Percentiles rank a stretch among this genome's conserved stretches.
Evolutionary conservation across 164 flowering plant species (phyloP).

Genomic region (Echeveria elegans): DNA sequence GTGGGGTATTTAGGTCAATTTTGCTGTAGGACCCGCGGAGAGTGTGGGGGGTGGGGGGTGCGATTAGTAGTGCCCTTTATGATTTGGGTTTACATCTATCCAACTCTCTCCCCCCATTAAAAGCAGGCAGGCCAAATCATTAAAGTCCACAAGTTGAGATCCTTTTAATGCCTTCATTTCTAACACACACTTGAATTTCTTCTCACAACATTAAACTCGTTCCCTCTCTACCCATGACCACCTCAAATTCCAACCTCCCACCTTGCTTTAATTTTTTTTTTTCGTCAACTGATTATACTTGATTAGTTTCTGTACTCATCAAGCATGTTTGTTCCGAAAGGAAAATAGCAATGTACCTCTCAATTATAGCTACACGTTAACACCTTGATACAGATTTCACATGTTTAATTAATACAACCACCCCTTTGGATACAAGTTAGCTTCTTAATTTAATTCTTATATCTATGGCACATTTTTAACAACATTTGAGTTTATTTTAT

Average conservation of each 20-base stretch:
- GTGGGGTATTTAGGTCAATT: no score
- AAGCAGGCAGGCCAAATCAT: conserved; percentile 48
- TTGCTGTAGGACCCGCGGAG: no score
- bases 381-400: conserved; percentile 2
- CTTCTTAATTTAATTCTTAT: not conserved
- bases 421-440: not conserved
- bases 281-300: not conserved
- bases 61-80: no score
- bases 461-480: no score
- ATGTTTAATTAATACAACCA: conserved; percentile 4
- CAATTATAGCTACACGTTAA: not conserved
- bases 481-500: no score
- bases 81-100: conserved; percentile 35
- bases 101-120: conserved; percentile 34
- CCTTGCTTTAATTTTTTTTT: not conserved
- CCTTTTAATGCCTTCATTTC: conserved; percentile 34
- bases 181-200: conserved; percentile 21
- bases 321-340: not conserved
- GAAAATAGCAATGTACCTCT: not conserved
- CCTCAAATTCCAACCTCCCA: conserved; percentile 9
- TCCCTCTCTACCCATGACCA: conserved; percentile 6
- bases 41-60: no score
- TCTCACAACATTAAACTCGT: conserved; percentile 19
- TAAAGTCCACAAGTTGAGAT: conserved; percentile 46
- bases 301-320: not conserved